Evolutionary conservation across 352 stramenopile species (phyloP).

Genomic region (Nothophytophthora sp.): DNA sequence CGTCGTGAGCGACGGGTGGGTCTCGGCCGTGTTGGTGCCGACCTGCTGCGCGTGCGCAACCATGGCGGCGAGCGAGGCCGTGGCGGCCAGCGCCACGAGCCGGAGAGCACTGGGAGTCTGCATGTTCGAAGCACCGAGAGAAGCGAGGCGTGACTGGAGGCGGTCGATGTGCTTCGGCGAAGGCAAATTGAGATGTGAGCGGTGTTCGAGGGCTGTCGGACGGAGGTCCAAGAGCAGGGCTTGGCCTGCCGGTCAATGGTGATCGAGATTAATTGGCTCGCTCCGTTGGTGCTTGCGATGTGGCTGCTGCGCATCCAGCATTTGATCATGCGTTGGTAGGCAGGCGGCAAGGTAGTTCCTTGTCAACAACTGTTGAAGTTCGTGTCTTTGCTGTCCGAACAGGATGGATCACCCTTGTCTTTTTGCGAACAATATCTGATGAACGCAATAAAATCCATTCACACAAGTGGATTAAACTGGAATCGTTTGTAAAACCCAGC

Average conservation of each 20-base stretch:
- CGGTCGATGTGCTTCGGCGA: not conserved
- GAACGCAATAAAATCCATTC: too few relatives aligned
- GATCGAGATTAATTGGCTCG: not conserved
- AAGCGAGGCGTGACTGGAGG: not conserved
- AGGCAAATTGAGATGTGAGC: conserved; percentile 1
- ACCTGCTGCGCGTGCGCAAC: not conserved
- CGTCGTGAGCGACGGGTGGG: conserved; percentile 31
- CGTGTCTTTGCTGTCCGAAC: too few relatives aligned
- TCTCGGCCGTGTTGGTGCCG: conserved; percentile 10
- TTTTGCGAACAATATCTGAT: too few relatives aligned
- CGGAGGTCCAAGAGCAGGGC: not conserved
- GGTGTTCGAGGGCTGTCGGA: not conserved
- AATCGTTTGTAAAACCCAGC: too few relatives aligned
- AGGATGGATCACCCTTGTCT: too few relatives aligned
- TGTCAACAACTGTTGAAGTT: too few relatives aligned
- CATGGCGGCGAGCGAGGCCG: not conserved
- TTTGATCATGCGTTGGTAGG: too few relatives aligned
- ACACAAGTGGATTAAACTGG: too few relatives aligned
- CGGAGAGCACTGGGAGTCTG: conserved; percentile 3
- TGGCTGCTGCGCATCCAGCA: not conserved
- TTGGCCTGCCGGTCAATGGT: not conserved
- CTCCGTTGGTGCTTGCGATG: not conserved
- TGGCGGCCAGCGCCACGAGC: not conserved
- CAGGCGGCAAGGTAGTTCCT: too few relatives aligned
- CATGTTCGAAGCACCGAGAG: not conserved